Conservation (phyloP, 257 asterid species). For the Solanum corneliomulleri region DNA sequence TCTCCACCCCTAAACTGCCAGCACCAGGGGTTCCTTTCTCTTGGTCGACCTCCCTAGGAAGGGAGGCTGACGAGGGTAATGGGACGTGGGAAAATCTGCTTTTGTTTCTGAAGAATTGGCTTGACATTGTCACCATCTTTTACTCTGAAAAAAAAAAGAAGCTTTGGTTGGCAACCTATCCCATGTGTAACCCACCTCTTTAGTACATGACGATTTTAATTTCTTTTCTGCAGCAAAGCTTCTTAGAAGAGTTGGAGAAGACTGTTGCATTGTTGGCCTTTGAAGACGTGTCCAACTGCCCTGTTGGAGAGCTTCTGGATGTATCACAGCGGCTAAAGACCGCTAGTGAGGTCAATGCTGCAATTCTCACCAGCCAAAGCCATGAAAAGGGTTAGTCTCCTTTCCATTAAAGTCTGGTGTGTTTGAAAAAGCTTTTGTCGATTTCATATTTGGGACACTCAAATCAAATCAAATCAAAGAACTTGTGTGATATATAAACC, state of each 20-base stretch:
- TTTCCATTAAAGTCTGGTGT: background rate
- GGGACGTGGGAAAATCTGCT: background rate
- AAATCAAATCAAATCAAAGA: background rate
- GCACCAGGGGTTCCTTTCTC: background rate
- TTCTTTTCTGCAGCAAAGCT: conserved; percentile 38
- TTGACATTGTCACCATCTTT: background rate
- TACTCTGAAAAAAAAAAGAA: background rate
- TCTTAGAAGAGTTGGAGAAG: conserved; percentile 76
- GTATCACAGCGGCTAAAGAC: conserved; percentile 74
- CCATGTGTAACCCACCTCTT: background rate
- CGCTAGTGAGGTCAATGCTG: conserved; percentile 86
- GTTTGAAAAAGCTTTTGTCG: background rate
- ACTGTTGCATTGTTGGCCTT: conserved; percentile 78
- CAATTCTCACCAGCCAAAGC: conserved; percentile 79
- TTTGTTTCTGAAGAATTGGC: background rate
- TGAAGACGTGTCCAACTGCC: conserved; percentile 63
- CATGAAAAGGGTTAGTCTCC: conserved; percentile 73
- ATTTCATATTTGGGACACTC: background rate
- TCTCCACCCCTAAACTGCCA: background rate
- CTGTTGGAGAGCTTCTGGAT: conserved; percentile 61
- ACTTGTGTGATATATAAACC: background rate
- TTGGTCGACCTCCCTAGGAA: background rate
- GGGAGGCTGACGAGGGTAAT: background rate
- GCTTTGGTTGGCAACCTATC: background rate
- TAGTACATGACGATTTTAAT: background rate